Evolutionary conservation across 768 basidiomycete genomes (phyloP).

Genomic region (Lactarius psammicola): DNA sequence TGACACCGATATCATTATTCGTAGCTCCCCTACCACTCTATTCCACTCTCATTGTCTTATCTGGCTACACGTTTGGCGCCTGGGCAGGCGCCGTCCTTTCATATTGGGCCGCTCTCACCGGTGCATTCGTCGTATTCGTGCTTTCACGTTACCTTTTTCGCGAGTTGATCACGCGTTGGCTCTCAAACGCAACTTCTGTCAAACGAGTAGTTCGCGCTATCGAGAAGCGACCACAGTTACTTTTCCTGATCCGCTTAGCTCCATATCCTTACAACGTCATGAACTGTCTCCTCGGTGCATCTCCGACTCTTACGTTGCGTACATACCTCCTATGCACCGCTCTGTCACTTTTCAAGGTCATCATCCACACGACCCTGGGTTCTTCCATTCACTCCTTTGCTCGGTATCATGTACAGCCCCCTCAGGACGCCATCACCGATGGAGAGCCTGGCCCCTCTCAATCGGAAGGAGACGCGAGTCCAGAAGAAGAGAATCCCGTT

Average conservation of each 20-base stretch:
- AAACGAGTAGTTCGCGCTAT: slow-evolving; percentile 83
- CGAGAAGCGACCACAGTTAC: slow-evolving; percentile 80
- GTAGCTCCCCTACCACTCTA: slow-evolving; percentile 88
- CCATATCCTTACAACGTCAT: slow-evolving; percentile 93
- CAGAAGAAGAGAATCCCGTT: slow-evolving; percentile 46
- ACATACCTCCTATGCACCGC: slow-evolving; percentile 81
- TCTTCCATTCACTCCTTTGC: slow-evolving; percentile 83
- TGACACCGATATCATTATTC: slow-evolving; percentile 19
- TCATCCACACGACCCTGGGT: slow-evolving; percentile 87
- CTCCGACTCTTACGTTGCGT: slow-evolving; percentile 73
- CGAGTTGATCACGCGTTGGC: slow-evolving; percentile 67
- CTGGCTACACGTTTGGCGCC: slow-evolving; percentile 87
- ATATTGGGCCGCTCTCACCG: slow-evolving; percentile 80
- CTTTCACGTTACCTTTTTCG: slow-evolving; percentile 74
- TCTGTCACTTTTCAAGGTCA: slow-evolving; percentile 83
- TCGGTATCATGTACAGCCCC: slow-evolving; percentile 47
- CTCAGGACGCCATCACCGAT: slow-evolving; percentile 29
- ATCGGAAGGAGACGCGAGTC: slow-evolving; percentile 8
- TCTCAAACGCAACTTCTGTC: slow-evolving; percentile 66
- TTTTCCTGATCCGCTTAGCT: slow-evolving; percentile 90
- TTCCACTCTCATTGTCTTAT: slow-evolving; percentile 88
- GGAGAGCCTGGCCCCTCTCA: slow-evolving; percentile 27
- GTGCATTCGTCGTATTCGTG: slow-evolving; percentile 81
- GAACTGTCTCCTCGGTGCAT: slow-evolving; percentile 89
- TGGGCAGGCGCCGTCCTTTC: slow-evolving; percentile 84